Conservation (phyloP, 176 grass and related monocot species). For the Zoysia japonica region DNA sequence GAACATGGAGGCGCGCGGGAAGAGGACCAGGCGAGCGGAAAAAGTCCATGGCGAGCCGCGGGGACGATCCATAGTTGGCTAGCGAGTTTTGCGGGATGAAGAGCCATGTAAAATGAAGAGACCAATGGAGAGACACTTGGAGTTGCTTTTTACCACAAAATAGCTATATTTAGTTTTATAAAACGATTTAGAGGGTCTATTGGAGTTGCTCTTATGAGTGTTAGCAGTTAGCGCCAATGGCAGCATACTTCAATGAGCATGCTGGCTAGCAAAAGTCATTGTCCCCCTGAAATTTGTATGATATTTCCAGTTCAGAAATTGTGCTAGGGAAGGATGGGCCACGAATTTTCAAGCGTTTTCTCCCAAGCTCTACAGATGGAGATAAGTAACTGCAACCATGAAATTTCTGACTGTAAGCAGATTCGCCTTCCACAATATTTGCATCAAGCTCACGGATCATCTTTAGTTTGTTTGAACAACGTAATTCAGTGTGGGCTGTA, state of each 20-base stretch:
- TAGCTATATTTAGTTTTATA: too few species aligned
- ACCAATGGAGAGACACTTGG: too few species aligned
- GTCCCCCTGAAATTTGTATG: constrained; percentile 50
- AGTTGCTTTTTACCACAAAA: too few species aligned
- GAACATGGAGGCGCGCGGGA: too few species aligned
- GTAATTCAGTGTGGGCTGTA: constrained; percentile 34
- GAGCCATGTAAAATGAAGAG: too few species aligned
- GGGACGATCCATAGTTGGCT: too few species aligned
- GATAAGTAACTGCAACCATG: constrained; percentile 38
- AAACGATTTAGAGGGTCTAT: too few species aligned
- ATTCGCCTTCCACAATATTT: constrained; percentile 29
- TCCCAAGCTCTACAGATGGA: constrained; percentile 49
- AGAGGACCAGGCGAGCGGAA: too few species aligned
- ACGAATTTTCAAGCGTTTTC: constrained; percentile 67
- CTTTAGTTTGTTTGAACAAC: constrained; percentile 45
- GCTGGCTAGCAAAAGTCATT: constrained; percentile 23
- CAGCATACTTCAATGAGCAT: constrained; percentile 30
- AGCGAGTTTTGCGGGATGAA: too few species aligned
- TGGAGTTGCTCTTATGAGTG: constrained; percentile 20
- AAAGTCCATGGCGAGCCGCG: too few species aligned
- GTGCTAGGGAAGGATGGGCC: constrained; percentile 51
- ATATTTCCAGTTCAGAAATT: constrained; percentile 40
- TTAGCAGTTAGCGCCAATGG: constrained; percentile 61
- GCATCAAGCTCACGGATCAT: constrained; percentile 40
- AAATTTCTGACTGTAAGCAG: constrained; percentile 37